phyloP scores from a whole-genome alignment of 1,284 basidiomycete genomes.

The Apiotrichum brassicae region DNA sequence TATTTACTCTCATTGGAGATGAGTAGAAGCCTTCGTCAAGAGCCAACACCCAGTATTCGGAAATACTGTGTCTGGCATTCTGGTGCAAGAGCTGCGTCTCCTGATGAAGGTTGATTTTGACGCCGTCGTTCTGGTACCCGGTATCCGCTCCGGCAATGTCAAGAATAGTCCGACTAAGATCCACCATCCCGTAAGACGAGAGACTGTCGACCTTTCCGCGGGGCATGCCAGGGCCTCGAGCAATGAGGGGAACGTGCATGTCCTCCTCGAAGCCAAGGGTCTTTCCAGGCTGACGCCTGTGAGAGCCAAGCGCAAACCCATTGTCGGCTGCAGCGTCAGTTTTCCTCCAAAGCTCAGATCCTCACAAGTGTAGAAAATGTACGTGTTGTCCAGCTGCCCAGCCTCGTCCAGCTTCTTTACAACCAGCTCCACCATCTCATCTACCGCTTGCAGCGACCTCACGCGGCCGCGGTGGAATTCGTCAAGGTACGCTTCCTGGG shows the following conservation, averaged over 20 bases:
- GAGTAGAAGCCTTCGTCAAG: constrained; percentile 31
- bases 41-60: constrained; percentile 36
- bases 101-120: constrained; percentile 24
- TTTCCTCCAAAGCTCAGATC: background rate
- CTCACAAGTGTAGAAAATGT: constrained; percentile 33
- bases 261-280: constrained; percentile 40
- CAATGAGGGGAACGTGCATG: constrained; percentile 30
- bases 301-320: constrained; percentile 33
- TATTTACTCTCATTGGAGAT: constrained; percentile 15
- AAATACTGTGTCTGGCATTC: constrained; percentile 22
- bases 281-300: constrained; percentile 39
- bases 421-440: constrained; percentile 35
- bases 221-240: constrained; percentile 29
- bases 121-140: constrained; percentile 32
- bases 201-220: constrained; percentile 19
- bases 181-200: constrained; percentile 30
- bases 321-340: constrained; percentile 29
- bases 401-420: constrained; percentile 27
- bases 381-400: constrained; percentile 36
- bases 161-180: constrained; percentile 35
- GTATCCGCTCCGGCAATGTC: constrained; percentile 33
- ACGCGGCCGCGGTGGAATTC: constrained; percentile 37
- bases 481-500: constrained; percentile 36
- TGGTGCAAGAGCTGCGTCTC: background rate
- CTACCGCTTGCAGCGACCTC: constrained; percentile 30